These are phyloP conservation scores for Periglandula ipomoeae DNA, from an alignment of 2,329 filamentous ascomycete species.

Conservation along the genomic window DNA sequence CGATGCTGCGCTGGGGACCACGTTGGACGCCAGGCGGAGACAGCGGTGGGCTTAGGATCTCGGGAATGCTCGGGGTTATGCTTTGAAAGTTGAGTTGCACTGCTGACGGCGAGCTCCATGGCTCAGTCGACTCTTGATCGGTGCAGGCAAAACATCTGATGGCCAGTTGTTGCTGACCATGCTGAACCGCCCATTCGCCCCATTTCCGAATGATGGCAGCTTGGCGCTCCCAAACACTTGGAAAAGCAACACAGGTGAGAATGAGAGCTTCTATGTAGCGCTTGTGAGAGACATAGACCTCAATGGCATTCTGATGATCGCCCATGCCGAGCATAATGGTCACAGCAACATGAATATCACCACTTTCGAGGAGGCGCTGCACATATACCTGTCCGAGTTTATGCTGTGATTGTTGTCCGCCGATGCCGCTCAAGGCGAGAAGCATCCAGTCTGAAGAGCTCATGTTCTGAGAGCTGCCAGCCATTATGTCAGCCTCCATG, in stretches of 20 bases:
- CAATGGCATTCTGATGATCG: constrained; percentile 88
- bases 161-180: constrained; percentile 81
- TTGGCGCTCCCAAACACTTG: constrained; percentile 84
- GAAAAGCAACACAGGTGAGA: constrained; percentile 73
- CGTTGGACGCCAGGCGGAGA: constrained; percentile 59
- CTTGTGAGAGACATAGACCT: constrained; percentile 88
- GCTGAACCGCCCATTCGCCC: constrained; percentile 84
- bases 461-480: constrained; percentile 74
- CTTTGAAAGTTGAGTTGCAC: constrained; percentile 48
- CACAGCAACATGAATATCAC: constrained; percentile 84
- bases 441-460: constrained; percentile 97
- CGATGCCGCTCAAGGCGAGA: constrained; percentile 81
- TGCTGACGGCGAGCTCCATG: constrained; percentile 80
- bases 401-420: constrained; percentile 65
- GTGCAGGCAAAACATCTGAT: constrained; percentile 92
- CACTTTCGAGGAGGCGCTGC: constrained; percentile 78
- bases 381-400: constrained; percentile 87
- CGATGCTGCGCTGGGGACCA: constrained; percentile 53
- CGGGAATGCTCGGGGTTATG: constrained; percentile 45
- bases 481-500: constrained; percentile 71
- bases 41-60: constrained; percentile 60
- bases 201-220: constrained; percentile 83
- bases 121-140: constrained; percentile 72
- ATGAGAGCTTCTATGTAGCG: constrained; percentile 90
- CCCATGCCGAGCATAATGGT: constrained; percentile 89